Conservation (phyloP, 2,329 filamentous ascomycete species). For the Aureobasidium mangrovei region DNA sequence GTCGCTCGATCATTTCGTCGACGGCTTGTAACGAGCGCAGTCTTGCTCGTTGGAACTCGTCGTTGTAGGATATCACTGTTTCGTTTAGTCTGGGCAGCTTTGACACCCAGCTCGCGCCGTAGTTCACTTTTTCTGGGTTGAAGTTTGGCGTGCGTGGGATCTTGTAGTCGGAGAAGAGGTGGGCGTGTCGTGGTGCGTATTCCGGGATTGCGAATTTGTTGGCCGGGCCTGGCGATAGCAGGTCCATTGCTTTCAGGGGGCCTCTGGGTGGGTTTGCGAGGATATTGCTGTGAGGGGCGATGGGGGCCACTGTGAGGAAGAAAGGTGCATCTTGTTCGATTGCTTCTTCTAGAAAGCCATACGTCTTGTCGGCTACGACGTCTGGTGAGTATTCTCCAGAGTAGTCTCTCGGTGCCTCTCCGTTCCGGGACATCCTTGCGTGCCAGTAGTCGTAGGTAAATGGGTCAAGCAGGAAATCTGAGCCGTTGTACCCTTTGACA, state of each 20-base stretch:
- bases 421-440: slow-evolving; percentile 51
- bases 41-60: slow-evolving; percentile 45
- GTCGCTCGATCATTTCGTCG: slow-evolving; percentile 45
- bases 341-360: slow-evolving; percentile 44
- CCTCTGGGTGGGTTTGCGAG: background rate
- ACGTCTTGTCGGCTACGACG: slow-evolving; percentile 50
- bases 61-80: slow-evolving; percentile 39
- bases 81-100: slow-evolving; percentile 35
- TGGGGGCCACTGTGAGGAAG: slow-evolving; percentile 26
- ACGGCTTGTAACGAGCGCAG: slow-evolving; percentile 46
- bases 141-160: slow-evolving; percentile 50
- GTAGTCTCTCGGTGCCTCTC: slow-evolving; percentile 46
- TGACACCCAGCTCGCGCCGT: slow-evolving; percentile 41
- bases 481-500: slow-evolving; percentile 49
- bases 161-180: slow-evolving; percentile 47
- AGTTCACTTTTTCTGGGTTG: slow-evolving; percentile 19
- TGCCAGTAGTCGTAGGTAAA: slow-evolving; percentile 62
- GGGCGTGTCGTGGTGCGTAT: slow-evolving; percentile 45
- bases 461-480: slow-evolving; percentile 47
- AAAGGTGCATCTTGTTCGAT: slow-evolving; percentile 20
- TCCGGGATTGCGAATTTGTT: slow-evolving; percentile 28
- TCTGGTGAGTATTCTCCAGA: slow-evolving; percentile 50
- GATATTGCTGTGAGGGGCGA: slow-evolving; percentile 24
- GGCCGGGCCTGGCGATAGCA: background rate
- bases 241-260: slow-evolving; percentile 1